Conservation (phyloP, 1,284 basidiomycete genomes). For the Sanghuangporus weigelae region DNA sequence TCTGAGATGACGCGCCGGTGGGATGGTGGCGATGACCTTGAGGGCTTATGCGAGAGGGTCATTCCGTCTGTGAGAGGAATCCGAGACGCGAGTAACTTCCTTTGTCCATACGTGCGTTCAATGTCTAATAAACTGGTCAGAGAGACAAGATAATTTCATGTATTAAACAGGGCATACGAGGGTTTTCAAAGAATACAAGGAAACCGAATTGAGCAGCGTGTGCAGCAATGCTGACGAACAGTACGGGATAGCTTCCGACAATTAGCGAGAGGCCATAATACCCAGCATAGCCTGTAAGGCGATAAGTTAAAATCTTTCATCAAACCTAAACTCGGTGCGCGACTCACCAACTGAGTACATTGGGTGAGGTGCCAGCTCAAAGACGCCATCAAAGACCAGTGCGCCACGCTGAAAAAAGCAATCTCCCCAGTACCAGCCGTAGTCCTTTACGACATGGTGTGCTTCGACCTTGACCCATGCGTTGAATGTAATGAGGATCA, state of each 20-base stretch:
- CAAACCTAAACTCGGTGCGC: background rate
- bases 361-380: slow-evolving; percentile 87
- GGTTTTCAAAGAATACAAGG: slow-evolving; percentile 95
- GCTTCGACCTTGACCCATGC: slow-evolving; percentile 99
- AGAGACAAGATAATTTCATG: background rate
- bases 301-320: background rate
- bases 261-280: slow-evolving; percentile 96
- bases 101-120: slow-evolving; percentile 85
- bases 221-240: slow-evolving; percentile 89
- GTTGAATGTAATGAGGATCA: slow-evolving; percentile 89
- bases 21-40: background rate
- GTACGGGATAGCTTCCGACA: slow-evolving; percentile 83
- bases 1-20: slow-evolving; percentile 22
- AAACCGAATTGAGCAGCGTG: slow-evolving; percentile 97
- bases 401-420: slow-evolving; percentile 92
- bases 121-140: slow-evolving; percentile 56
- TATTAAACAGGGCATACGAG: slow-evolving; percentile 55
- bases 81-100: slow-evolving; percentile 80
- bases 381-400: slow-evolving; percentile 96
- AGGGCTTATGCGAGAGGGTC: slow-evolving; percentile 10
- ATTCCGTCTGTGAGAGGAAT: slow-evolving; percentile 46
- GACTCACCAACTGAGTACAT: slow-evolving; percentile 88
- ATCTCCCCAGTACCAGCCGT: slow-evolving; percentile 98
- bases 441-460: slow-evolving; percentile 92
- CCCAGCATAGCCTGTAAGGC: slow-evolving; percentile 73